Evolutionary conservation across 176 grass and related monocot species (phyloP).

Genomic region (Eleusine coracana): DNA sequence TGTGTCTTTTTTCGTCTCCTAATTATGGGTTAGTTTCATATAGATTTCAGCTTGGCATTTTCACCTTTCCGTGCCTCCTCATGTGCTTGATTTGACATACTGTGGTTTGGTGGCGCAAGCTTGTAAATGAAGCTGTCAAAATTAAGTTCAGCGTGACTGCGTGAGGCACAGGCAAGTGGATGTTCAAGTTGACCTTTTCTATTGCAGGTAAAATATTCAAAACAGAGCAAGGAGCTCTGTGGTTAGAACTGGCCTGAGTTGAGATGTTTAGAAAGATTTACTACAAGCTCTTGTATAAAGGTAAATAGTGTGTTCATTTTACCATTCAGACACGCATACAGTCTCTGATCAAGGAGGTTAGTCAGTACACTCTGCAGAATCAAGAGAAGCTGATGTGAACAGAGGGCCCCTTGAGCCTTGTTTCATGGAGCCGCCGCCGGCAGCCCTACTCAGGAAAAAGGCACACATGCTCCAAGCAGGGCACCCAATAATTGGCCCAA

Average conservation of each 20-base stretch:
- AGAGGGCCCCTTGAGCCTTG: slow-evolving; percentile 4
- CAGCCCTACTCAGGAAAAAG: background rate
- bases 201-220: slow-evolving; percentile 25
- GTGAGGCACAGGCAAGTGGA: slow-evolving; percentile 32
- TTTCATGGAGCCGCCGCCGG: slow-evolving; percentile 33
- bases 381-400: slow-evolving; percentile 31
- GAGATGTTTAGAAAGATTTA: background rate
- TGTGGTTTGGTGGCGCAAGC: slow-evolving; percentile 30
- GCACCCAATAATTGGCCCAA: slow-evolving; percentile 47
- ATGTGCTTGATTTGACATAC: slow-evolving; percentile 26
- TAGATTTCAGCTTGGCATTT: slow-evolving; percentile 37
- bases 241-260: slow-evolving; percentile 16
- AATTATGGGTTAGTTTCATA: slow-evolving; percentile 15
- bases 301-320: background rate
- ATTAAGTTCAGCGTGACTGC: slow-evolving; percentile 9
- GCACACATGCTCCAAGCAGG: slow-evolving; percentile 18
- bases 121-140: slow-evolving; percentile 42
- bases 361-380: slow-evolving; percentile 8
- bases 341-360: slow-evolving; percentile 11
- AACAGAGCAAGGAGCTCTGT: background rate
- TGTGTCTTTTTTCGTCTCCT: background rate
- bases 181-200: slow-evolving; percentile 42
- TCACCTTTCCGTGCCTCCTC: slow-evolving; percentile 23
- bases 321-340: background rate
- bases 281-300: background rate